Percentiles rank a stretch among this genome's conserved stretches.
Conservation (phyloP, 1,139 yeast genomes). For the Scheffersomyces lignicola region DNA sequence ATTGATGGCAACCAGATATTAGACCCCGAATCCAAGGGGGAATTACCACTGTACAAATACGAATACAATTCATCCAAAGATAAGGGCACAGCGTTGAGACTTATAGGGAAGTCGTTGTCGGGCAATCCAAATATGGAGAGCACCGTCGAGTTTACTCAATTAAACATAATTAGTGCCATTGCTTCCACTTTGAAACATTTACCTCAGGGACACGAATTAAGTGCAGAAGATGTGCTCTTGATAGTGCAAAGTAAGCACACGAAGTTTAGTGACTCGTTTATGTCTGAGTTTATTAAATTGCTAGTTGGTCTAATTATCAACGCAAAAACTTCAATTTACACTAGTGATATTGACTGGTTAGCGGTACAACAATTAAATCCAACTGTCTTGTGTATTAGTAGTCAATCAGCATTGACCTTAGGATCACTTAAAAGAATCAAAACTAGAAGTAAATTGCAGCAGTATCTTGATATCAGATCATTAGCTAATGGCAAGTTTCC, state of each 20-base stretch:
- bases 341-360: constrained; percentile 13
- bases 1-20: not conserved
- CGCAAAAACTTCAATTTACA: constrained; percentile 17
- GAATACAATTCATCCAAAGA: constrained; percentile 35
- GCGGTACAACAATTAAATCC: constrained; percentile 18
- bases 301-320: constrained; percentile 30
- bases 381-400: constrained; percentile 21
- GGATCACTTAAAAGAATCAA: too few species aligned
- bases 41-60: constrained; percentile 18
- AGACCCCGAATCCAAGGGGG: too few species aligned
- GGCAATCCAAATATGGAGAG: constrained; percentile 18
- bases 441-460: not conserved
- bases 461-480: not conserved
- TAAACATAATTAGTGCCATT: constrained; percentile 61
- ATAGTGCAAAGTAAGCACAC: constrained; percentile 24
- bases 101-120: constrained; percentile 17
- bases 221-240: constrained; percentile 40
- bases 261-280: constrained; percentile 19
- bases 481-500: constrained; percentile 6
- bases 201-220: constrained; percentile 47
- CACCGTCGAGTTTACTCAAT: constrained; percentile 50
- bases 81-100: constrained; percentile 37
- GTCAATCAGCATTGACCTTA: too few species aligned
- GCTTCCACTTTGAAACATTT: constrained; percentile 63
- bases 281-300: constrained; percentile 30